Conservation (phyloP, 2,329 filamentous ascomycete species). For the Cercospora sp. region DNA sequence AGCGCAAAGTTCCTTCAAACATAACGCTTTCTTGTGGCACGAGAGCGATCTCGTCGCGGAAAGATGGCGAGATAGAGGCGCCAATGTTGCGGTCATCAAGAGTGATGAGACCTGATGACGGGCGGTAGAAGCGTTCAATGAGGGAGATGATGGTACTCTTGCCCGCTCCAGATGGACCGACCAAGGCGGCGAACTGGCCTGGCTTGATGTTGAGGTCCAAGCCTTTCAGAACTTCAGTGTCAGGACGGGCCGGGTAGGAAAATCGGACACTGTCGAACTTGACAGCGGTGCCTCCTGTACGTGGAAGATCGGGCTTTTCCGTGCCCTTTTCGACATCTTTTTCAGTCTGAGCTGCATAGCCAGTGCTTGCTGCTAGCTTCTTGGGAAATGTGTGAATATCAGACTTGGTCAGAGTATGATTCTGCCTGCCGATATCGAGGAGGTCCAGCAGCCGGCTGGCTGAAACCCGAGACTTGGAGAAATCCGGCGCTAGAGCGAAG, state of each 20-base stretch:
- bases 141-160: conserved; percentile 46
- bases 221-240: conserved; percentile 56
- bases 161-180: conserved; percentile 44
- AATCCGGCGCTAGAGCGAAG: conserved; percentile 72
- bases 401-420: conserved; percentile 10
- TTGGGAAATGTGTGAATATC: conserved; percentile 10
- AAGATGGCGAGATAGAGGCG: conserved; percentile 40
- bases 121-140: conserved; percentile 58
- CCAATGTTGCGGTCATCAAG: conserved; percentile 48
- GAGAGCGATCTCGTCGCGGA: conserved; percentile 47
- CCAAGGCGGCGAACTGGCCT: conserved; percentile 45
- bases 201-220: conserved; percentile 36
- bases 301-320: conserved; percentile 5
- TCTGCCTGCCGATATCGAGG: conserved; percentile 39
- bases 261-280: conserved; percentile 63
- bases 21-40: conserved; percentile 52
- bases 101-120: conserved; percentile 63
- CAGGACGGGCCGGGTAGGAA: conserved; percentile 63
- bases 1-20: conserved; percentile 48
- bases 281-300: conserved; percentile 38
- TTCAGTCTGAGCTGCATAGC: neutral
- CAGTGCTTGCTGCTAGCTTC: conserved; percentile 6
- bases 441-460: conserved; percentile 58
- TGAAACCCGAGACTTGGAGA: conserved; percentile 66
- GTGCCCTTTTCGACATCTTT: conserved; percentile 16